phyloP scores from a whole-genome alignment of 768 basidiomycete species.

The Lactifluus hygrophoroides region DNA sequence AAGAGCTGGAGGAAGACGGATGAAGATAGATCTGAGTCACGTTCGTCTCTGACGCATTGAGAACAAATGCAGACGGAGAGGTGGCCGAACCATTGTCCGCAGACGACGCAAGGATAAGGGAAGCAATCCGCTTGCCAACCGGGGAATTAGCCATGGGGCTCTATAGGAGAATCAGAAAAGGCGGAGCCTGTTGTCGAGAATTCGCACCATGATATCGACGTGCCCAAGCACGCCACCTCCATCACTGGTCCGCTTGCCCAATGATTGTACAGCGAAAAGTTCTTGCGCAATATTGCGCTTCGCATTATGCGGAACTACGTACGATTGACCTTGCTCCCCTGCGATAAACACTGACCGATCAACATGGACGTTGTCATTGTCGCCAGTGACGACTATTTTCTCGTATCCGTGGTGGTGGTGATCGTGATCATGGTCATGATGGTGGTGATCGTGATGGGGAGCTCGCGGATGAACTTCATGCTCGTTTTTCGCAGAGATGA shows the following conservation, averaged over 20 bases:
- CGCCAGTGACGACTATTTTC: slow-evolving; percentile 20
- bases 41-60: slow-evolving; percentile 27
- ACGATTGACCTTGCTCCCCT: slow-evolving; percentile 17
- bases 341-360: slow-evolving; percentile 18
- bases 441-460: slow-evolving; percentile 9
- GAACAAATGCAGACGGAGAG: slow-evolving; percentile 21
- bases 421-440: background rate
- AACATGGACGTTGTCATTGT: slow-evolving; percentile 21
- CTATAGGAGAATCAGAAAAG: slow-evolving; percentile 19
- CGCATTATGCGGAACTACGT: slow-evolving; percentile 18
- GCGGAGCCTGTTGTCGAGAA: slow-evolving; percentile 6
- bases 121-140: slow-evolving; percentile 32
- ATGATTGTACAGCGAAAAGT: background rate
- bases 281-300: slow-evolving; percentile 16
- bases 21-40: slow-evolving; percentile 27
- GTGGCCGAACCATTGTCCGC: slow-evolving; percentile 2
- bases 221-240: slow-evolving; percentile 31
- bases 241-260: slow-evolving; percentile 10
- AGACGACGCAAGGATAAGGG: slow-evolving; percentile 29
- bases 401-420: slow-evolving; percentile 18
- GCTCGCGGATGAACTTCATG: background rate
- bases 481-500: background rate
- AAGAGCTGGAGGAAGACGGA: slow-evolving; percentile 9
- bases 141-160: slow-evolving; percentile 30
- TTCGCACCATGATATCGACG: slow-evolving; percentile 43